Evolutionary conservation across 306 rosid genomes (phyloP).

Genomic region (Rubus idaeus): DNA sequence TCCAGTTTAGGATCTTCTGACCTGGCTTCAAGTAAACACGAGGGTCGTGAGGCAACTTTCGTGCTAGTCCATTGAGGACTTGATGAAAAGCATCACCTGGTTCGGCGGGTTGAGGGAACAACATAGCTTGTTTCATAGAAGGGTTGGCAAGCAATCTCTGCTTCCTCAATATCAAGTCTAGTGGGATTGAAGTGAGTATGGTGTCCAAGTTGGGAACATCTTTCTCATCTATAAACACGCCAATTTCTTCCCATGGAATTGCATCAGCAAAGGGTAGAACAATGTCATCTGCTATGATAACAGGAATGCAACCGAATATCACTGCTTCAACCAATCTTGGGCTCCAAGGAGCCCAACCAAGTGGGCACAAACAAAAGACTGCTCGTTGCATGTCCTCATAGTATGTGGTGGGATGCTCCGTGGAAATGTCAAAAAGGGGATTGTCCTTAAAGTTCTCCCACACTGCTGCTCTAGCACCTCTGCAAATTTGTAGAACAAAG

Average conservation of each 20-base stretch:
- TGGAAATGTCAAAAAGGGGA: slow-evolving; percentile 94
- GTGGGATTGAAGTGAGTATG: slow-evolving; percentile 85
- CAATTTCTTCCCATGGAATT: slow-evolving; percentile 98
- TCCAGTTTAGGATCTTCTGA: slow-evolving; percentile 81
- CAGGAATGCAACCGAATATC: slow-evolving; percentile 95
- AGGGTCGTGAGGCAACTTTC: slow-evolving; percentile 74
- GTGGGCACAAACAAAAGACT: slow-evolving; percentile 92
- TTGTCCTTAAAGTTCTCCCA: slow-evolving; percentile 99
- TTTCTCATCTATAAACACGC: slow-evolving; percentile 79
- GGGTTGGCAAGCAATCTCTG: slow-evolving; percentile 97
- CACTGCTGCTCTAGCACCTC: slow-evolving; percentile 52
- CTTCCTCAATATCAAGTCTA: slow-evolving; percentile 75
- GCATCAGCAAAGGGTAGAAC: slow-evolving; percentile 98
- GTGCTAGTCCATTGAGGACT: slow-evolving; percentile 90
- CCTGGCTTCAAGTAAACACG: slow-evolving; percentile 62
- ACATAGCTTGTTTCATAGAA: slow-evolving; percentile 97
- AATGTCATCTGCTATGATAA: slow-evolving; percentile 92
- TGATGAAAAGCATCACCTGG: slow-evolving; percentile 95
- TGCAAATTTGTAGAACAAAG: background rate
- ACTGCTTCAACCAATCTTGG: slow-evolving; percentile 97
- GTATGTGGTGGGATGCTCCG: slow-evolving; percentile 91
- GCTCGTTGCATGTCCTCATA: slow-evolving; percentile 99
- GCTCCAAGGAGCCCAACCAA: slow-evolving; percentile 99
- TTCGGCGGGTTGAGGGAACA: slow-evolving; percentile 94
- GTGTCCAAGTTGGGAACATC: slow-evolving; percentile 87